Base-by-base conservation (phyloP, 305 asterid genomes). In the Petunia hybrid region DNA sequence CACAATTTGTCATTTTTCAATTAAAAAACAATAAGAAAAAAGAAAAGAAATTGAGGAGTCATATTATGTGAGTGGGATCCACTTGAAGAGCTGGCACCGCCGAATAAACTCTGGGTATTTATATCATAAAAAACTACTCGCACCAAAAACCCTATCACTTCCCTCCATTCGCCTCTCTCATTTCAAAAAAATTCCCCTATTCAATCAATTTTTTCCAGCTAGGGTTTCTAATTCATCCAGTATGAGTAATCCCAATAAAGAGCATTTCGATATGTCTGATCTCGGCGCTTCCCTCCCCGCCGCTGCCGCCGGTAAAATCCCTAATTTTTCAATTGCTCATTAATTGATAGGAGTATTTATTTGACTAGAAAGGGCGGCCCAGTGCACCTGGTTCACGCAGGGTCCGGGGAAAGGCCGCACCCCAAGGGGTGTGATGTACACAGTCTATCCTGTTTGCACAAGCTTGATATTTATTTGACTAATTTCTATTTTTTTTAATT, bases 241-340 rank as follows among this genome's bases (percentile, higher is more conserved):
- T 6, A 66, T 76, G 85, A 94, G 90, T 94, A 89, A 86, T 35
- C 64, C 87, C 36, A 83, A 76, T 74, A 89, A 91, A 56, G 92
- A 85, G 81, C 86, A 60, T 74, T 82, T 88, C 76, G 91, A 87
- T 79, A 80, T 87, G 87, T 87, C 94, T 82, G 92, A 87, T 65
- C 76, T 87, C 87, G 93, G 89, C 39, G 79, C 94, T 83, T 79
- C 91, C 80, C 97, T 94, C 83, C 98, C 97, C 84, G 94, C 95
- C 82, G 97, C 95, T 69, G 96, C 96, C 57, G 95, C 97, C 56
- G 98, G 97, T 92, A 85, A 39, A 51, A 38, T 82, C 79, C 78
- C 9, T n/a, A 76, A 79, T 48, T n/a, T 8, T 5, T 43, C 8
- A 35, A 35, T 73, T 4, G 35, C 7, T 35, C 48, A 6, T 56